Evolutionary conservation across 371 early-diverging fungal genomes (phyloP).

Genomic region (Batkoa obscura): DNA sequence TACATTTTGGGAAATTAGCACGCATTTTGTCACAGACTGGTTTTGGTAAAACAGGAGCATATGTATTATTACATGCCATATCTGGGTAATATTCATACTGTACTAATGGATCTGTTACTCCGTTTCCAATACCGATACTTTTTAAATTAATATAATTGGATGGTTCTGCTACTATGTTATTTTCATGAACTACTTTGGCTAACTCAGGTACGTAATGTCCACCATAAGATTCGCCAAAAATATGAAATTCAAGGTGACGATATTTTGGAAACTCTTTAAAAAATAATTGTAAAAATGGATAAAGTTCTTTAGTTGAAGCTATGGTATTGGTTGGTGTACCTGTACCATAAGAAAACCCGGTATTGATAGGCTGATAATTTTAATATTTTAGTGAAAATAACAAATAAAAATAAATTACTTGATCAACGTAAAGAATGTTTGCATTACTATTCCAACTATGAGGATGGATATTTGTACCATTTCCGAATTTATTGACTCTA

Average conservation of each 20-base stretch:
- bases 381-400: background rate
- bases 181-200: conserved; percentile 40
- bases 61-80: conserved; percentile 65
- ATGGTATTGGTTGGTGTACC: conserved; percentile 24
- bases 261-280: conserved; percentile 32
- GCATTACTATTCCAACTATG: conserved; percentile 54
- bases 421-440: conserved; percentile 58
- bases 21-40: conserved; percentile 50
- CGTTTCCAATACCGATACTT: conserved; percentile 77
- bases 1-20: conserved; percentile 47
- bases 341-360: conserved; percentile 50
- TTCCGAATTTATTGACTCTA: conserved; percentile 35
- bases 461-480: conserved; percentile 23
- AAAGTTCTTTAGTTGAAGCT: conserved; percentile 51
- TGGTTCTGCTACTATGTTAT: conserved; percentile 30
- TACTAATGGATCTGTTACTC: conserved; percentile 66
- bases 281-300: conserved; percentile 52
- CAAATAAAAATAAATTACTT: conserved; percentile 15
- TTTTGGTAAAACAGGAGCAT: conserved; percentile 46
- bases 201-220: conserved; percentile 36
- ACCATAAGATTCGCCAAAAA: conserved; percentile 43
- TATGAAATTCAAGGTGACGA: conserved; percentile 36
- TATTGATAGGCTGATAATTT: conserved; percentile 33
- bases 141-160: conserved; percentile 37
- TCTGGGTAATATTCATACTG: conserved; percentile 82